A percentile compares a stretch with the other conserved stretches of the same genome.
These are phyloP conservation scores for Triticum dicoccoides DNA, from an alignment of 176 grass and related monocot genomes.

Conservation along the genomic window DNA sequence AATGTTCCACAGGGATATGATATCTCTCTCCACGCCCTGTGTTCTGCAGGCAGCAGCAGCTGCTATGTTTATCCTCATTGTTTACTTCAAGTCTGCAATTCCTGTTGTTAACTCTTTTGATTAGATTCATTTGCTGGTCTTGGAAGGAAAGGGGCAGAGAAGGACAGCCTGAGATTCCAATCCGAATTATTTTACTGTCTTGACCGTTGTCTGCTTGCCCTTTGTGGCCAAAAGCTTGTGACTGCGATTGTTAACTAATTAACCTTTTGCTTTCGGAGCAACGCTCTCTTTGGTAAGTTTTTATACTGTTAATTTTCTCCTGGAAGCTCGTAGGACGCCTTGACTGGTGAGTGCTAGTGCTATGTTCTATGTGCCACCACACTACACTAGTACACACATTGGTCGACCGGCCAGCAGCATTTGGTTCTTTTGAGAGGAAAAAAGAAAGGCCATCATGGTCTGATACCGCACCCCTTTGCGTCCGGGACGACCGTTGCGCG, in stretches of 20 bases:
- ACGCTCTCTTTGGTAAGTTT: not conserved
- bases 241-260: not conserved
- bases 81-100: not conserved
- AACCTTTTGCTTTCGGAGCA: conserved; percentile 4
- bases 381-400: not conserved
- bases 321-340: not conserved
- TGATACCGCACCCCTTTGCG: not conserved
- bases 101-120: not conserved
- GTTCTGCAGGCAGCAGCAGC: not conserved
- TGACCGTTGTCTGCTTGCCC: not conserved
- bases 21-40: not conserved
- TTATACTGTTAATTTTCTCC: not conserved
- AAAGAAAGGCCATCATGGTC: not conserved
- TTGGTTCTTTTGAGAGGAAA: conserved; percentile 49
- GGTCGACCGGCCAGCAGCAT: conserved; percentile 15
- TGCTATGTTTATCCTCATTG: conserved; percentile 19
- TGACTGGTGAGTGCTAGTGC: not conserved
- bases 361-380: not conserved
- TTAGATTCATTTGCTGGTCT: conserved; percentile 3
- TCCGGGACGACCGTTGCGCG: conserved; percentile 32
- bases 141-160: not conserved
- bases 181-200: not conserved
- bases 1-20: not conserved
- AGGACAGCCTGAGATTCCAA: not conserved
- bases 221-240: conserved; percentile 20